A percentile compares a stretch with the other conserved stretches of the same genome.
Conservation (phyloP, 2,329 filamentous ascomycete species). For the Aureobasidium pullulans region DNA sequence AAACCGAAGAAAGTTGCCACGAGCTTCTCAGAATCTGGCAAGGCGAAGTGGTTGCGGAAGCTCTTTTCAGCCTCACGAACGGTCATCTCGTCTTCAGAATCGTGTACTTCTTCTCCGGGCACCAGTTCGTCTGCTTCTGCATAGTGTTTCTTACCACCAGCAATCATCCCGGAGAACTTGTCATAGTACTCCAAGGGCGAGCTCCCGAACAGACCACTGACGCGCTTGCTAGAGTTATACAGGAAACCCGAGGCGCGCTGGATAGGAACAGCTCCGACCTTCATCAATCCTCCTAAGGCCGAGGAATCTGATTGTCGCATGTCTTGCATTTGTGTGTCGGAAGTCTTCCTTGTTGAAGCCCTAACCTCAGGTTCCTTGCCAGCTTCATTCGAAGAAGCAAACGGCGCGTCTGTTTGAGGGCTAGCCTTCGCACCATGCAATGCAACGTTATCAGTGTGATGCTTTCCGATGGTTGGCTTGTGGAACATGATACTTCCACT, state of each 20-base stretch:
- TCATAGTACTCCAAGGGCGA: slow-evolving; percentile 93
- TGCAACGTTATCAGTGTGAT: slow-evolving; percentile 13
- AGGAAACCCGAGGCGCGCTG: slow-evolving; percentile 82
- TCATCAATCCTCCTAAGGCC: slow-evolving; percentile 51
- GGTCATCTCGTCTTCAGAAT: slow-evolving; percentile 50
- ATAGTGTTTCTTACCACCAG: slow-evolving; percentile 84
- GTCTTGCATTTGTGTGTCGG: background rate
- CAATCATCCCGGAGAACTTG: slow-evolving; percentile 96
- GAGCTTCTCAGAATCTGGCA: slow-evolving; percentile 76
- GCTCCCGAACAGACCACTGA: slow-evolving; percentile 57
- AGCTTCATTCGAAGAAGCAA: slow-evolving; percentile 3
- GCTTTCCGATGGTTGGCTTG: slow-evolving; percentile 56
- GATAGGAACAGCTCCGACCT: slow-evolving; percentile 48
- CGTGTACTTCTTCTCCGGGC: slow-evolving; percentile 53
- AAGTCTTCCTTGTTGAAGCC: background rate
- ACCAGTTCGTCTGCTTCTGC: slow-evolving; percentile 60
- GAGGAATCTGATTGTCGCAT: slow-evolving; percentile 30
- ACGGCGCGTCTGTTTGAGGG: background rate
- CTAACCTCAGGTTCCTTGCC: slow-evolving; percentile 19
- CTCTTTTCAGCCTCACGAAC: slow-evolving; percentile 52
- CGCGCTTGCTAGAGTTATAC: slow-evolving; percentile 67
- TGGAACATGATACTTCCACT: slow-evolving; percentile 82
- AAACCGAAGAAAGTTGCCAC: slow-evolving; percentile 89
- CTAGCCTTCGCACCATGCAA: background rate
- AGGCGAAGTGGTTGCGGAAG: slow-evolving; percentile 82